Percentiles rank a stretch among this genome's conserved stretches.
These are phyloP conservation scores for Globisporangium alternatum DNA, from an alignment of 352 stramenopile genomes.

Conservation along the genomic window DNA sequence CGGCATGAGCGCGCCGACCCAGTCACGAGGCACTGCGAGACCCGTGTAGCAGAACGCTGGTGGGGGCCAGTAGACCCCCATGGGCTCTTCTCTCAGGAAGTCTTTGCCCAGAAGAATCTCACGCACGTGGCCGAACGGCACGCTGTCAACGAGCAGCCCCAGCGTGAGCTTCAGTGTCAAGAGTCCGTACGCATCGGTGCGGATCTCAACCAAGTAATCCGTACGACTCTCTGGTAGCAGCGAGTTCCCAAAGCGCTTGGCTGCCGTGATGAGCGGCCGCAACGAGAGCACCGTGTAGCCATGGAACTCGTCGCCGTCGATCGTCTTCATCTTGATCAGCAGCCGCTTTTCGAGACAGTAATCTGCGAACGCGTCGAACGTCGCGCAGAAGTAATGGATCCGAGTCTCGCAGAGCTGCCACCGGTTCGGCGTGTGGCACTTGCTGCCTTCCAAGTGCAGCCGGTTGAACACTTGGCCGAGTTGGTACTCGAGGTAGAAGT, in stretches of 20 bases:
- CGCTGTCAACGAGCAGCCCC: slow-evolving; percentile 55
- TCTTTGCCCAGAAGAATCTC: slow-evolving; percentile 41
- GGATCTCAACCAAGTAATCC: slow-evolving; percentile 66
- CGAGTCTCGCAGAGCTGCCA: slow-evolving; percentile 81
- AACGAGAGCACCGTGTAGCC: slow-evolving; percentile 58
- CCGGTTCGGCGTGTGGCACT: slow-evolving; percentile 72
- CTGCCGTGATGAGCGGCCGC: slow-evolving; percentile 44
- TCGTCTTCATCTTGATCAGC: slow-evolving; percentile 64
- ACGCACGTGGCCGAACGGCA: slow-evolving; percentile 52
- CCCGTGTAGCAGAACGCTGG: slow-evolving; percentile 39
- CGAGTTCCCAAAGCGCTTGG: slow-evolving; percentile 59
- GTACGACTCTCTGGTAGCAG: slow-evolving; percentile 45
- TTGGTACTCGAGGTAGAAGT: slow-evolving; percentile 82
- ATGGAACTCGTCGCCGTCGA: slow-evolving; percentile 33
- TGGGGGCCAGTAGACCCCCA: slow-evolving; percentile 61
- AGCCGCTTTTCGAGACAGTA: slow-evolving; percentile 67
- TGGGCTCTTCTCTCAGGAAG: slow-evolving; percentile 55
- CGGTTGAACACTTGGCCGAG: slow-evolving; percentile 55
- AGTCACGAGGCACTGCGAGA: slow-evolving; percentile 52
- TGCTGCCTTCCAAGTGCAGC: slow-evolving; percentile 74
- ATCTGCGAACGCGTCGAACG: slow-evolving; percentile 62
- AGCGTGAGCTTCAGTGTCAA: slow-evolving; percentile 78
- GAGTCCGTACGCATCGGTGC: slow-evolving; percentile 49
- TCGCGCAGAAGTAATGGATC: slow-evolving; percentile 65
- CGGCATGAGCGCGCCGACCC: slow-evolving; percentile 59